Percentiles rank a stretch among this genome's conserved stretches.
Conservation (phyloP, 441 rosid species). For the Populus tomentosa region DNA sequence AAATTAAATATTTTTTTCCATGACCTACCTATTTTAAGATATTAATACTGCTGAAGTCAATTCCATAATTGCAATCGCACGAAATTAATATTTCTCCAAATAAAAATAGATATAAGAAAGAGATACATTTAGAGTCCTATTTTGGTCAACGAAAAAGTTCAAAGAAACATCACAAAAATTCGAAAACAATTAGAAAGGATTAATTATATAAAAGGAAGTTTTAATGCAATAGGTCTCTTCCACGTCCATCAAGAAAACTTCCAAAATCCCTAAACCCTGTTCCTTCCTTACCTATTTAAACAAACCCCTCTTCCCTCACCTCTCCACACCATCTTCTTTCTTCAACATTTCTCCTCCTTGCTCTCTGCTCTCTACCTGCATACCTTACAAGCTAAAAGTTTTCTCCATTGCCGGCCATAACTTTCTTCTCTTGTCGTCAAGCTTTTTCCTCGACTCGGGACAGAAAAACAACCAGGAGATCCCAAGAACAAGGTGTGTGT, state of each 20-base stretch:
- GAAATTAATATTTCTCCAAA: too few species aligned
- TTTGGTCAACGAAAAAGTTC: neutral
- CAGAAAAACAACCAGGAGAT: too few species aligned
- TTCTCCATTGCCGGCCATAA: too few species aligned
- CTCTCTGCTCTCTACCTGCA: too few species aligned
- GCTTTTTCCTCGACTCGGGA: too few species aligned
- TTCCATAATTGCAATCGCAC: neutral
- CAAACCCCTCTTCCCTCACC: neutral
- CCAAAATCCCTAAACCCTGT: conserved; percentile 16
- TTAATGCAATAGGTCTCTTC: conserved; percentile 9
- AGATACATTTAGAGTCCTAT: neutral
- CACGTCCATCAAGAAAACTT: neutral
- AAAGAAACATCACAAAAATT: neutral
- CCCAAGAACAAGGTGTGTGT: too few species aligned
- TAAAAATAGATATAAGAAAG: too few species aligned
- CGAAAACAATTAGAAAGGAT: conserved; percentile 4
- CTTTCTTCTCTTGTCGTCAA: too few species aligned
- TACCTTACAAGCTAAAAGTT: neutral
- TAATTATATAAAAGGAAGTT: neutral
- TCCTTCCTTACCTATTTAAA: neutral
- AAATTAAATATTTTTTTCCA: too few species aligned
- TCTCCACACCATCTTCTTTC: too few species aligned
- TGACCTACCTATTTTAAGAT: too few species aligned
- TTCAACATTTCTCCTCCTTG: neutral
- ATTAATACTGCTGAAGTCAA: too few species aligned